phyloP scores from a whole-genome alignment of 495 filamentous ascomycete species.

The Penicillium alfredii region DNA sequence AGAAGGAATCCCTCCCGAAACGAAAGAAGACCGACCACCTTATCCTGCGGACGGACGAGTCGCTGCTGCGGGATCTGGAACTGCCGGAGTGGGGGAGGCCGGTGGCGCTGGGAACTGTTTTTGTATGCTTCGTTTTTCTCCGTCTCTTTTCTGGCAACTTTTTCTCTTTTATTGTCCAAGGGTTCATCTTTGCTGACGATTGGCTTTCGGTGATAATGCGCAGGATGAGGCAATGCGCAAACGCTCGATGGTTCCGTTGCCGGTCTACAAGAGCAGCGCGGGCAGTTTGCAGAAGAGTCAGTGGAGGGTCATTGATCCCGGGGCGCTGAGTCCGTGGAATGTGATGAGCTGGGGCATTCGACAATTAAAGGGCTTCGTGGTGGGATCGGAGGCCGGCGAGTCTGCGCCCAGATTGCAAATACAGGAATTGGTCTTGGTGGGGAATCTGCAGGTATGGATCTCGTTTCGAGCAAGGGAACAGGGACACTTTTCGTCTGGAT shows the following conservation, averaged over 20 bases:
- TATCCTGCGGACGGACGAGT: conserved; percentile 60
- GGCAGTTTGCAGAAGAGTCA: conserved; percentile 43
- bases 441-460: conserved; percentile 45
- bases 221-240: conserved; percentile 63
- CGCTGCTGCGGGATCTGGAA: conserved; percentile 65
- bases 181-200: background rate
- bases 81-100: conserved; percentile 76
- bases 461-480: no score
- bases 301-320: conserved; percentile 51
- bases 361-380: conserved; percentile 57
- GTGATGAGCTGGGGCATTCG: conserved; percentile 71
- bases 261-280: conserved; percentile 55
- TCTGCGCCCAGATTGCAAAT: conserved; percentile 27
- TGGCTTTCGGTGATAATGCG: background rate
- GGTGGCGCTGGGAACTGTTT: conserved; percentile 70
- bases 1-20: background rate
- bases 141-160: background rate
- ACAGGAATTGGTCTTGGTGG: conserved; percentile 45
- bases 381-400: conserved; percentile 34
- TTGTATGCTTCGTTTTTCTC: conserved; percentile 42
- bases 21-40: conserved; percentile 44
- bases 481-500: background rate
- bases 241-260: conserved; percentile 61
- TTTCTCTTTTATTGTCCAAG: background rate
- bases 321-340: conserved; percentile 47